Evolutionary conservation across 129 eudicot species (phyloP).

Genomic region (Silybum marianum): DNA sequence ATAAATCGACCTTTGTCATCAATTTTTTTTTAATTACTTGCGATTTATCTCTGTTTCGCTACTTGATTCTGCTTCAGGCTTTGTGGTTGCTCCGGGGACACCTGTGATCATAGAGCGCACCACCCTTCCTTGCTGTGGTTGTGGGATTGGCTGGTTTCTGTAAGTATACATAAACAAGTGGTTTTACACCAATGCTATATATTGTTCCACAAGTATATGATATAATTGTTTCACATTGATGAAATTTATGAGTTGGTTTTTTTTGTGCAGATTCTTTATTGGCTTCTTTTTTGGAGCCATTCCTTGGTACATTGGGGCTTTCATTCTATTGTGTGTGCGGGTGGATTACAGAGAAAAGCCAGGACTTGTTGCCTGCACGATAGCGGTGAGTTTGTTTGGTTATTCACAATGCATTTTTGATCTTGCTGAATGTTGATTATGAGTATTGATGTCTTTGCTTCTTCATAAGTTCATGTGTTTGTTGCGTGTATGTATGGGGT

Average conservation of each 20-base stretch:
- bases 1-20: neutral
- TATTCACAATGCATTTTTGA: neutral
- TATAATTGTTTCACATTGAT: neutral
- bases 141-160: conserved; percentile 92
- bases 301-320: conserved; percentile 92
- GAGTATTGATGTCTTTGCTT: neutral
- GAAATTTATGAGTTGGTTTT: conserved; percentile 6
- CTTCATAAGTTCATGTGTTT: neutral
- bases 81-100: conserved; percentile 54
- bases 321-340: conserved; percentile 62
- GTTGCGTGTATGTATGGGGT: too few relatives aligned
- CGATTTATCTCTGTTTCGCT: neutral
- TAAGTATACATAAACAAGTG: conserved; percentile 41
- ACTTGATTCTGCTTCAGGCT: conserved; percentile 43
- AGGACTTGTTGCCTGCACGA: conserved; percentile 86
- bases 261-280: conserved; percentile 57
- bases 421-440: neutral
- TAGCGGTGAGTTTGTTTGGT: conserved; percentile 63
- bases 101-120: conserved; percentile 48
- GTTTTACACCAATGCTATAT: neutral
- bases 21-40: neutral
- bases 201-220: neutral
- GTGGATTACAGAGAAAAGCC: conserved; percentile 87
- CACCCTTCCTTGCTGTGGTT: conserved; percentile 81
- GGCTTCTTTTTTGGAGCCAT: conserved; percentile 86